Evolutionary conservation across 1,284 basidiomycete species (phyloP).

Genomic region (Ceratobasidium papillatum): DNA sequence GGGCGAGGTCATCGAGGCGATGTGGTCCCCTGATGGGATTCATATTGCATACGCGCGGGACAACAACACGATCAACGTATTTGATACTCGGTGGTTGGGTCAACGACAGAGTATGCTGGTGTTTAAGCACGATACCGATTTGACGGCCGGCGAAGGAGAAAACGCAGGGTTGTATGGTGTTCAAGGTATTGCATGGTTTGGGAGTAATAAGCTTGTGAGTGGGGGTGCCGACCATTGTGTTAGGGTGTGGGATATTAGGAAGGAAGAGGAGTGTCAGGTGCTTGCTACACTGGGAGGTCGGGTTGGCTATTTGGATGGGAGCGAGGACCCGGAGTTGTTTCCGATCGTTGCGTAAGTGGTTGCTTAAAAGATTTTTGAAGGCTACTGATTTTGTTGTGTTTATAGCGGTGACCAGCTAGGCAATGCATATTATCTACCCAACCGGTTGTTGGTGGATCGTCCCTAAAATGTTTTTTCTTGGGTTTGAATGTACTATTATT

Average conservation of each 20-base stretch:
- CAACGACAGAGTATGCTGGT: slow-evolving; percentile 27
- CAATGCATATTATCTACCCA: slow-evolving; percentile 27
- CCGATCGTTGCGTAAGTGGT: slow-evolving; percentile 18
- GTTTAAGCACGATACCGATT: slow-evolving; percentile 25
- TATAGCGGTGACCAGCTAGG: slow-evolving; percentile 11
- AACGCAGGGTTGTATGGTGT: slow-evolving; percentile 20
- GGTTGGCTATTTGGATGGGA: slow-evolving; percentile 17
- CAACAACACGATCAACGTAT: slow-evolving; percentile 28
- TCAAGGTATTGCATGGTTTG: slow-evolving; percentile 29
- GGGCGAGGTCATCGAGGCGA: slow-evolving; percentile 19
- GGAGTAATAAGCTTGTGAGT: slow-evolving; percentile 17
- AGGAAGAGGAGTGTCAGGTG: slow-evolving; percentile 57
- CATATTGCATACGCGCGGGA: slow-evolving; percentile 26
- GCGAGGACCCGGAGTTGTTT: slow-evolving; percentile 29
- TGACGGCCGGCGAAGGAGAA: not conserved
- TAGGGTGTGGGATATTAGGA: slow-evolving; percentile 55
- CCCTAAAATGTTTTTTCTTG: not conserved
- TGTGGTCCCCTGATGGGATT: slow-evolving; percentile 32
- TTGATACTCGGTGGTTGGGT: slow-evolving; percentile 33
- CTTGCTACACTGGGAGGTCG: slow-evolving; percentile 22
- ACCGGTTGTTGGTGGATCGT: not conserved
- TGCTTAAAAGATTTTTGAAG: not conserved
- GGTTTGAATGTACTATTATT: no score
- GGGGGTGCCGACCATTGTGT: slow-evolving; percentile 50
- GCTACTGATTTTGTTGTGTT: not conserved